These are phyloP conservation scores for Bolboschoenoplectus hybrid DNA, from an alignment of 202 grass and related monocot genomes.

Conservation along the genomic window DNA sequence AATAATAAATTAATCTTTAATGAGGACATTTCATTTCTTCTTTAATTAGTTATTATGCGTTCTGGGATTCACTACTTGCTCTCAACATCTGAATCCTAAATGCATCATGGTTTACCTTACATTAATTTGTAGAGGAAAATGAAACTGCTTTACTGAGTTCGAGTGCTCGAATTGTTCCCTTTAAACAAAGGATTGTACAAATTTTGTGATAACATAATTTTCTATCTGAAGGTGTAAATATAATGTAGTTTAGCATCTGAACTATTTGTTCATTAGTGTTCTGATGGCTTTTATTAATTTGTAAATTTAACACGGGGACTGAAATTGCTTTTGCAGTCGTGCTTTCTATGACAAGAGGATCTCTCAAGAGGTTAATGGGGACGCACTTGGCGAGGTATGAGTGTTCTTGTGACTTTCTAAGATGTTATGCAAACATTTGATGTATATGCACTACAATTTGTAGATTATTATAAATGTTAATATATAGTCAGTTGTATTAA, in stretches of 20 bases:
- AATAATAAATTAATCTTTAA: too few species aligned
- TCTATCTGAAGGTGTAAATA: background rate
- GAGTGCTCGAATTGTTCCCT: background rate
- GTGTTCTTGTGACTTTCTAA: background rate
- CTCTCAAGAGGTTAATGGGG: background rate
- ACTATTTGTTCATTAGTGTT: too few species aligned
- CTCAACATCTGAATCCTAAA: background rate
- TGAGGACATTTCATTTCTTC: too few species aligned
- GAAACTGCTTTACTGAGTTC: background rate
- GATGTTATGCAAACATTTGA: background rate
- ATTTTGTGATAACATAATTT: too few species aligned
- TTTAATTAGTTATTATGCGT: too few species aligned
- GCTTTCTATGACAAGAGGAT: too few species aligned
- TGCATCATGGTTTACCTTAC: background rate
- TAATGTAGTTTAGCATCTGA: background rate
- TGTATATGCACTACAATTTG: background rate
- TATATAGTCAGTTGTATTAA: too few species aligned
- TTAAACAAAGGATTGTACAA: background rate
- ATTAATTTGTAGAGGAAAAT: background rate
- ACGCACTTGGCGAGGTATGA: constrained; percentile 68
- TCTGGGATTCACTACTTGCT: too few species aligned
- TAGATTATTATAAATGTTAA: background rate
- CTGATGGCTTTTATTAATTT: constrained; percentile 24
- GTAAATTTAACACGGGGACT: constrained; percentile 65
- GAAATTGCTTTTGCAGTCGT: constrained; percentile 2